Conservation (phyloP, 2,329 filamentous ascomycete species). For the Verticillium isaacii region DNA sequence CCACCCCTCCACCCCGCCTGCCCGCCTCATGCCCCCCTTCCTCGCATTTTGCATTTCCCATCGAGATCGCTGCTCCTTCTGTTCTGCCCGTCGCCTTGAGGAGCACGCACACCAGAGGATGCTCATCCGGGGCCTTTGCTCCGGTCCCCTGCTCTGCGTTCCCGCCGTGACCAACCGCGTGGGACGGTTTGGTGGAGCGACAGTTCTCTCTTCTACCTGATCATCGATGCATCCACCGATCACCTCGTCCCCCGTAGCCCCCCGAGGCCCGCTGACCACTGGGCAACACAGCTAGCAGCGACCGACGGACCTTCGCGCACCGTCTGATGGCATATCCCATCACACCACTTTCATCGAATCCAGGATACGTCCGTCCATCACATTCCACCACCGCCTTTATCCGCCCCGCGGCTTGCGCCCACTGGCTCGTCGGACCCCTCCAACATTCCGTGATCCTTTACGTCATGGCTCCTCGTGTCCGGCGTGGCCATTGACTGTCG, state of each 20-base stretch:
- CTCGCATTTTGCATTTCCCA: neutral
- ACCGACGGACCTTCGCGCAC: neutral
- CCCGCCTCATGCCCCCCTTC: neutral
- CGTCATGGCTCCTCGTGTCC: neutral
- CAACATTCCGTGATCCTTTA: neutral
- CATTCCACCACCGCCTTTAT: neutral
- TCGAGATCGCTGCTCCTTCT: neutral
- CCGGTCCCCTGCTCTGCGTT: neutral
- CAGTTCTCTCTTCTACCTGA: neutral
- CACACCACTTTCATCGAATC: neutral
- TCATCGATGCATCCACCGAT: neutral
- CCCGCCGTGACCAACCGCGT: neutral
- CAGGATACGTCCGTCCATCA: neutral
- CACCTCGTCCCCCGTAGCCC: neutral
- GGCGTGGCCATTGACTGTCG: neutral
- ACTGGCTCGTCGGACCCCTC: neutral
- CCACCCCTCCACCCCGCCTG: neutral
- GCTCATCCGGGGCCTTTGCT: neutral
- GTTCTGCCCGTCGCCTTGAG: neutral
- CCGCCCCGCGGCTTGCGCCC: neutral
- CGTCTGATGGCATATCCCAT: neutral
- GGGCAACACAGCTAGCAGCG: neutral
- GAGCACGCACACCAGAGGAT: neutral
- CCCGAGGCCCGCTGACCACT: neutral
- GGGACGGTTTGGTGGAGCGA: neutral